Evolutionary conservation across 2,329 filamentous ascomycete species (phyloP).

Genomic region (Aspergillus pseudoviridinutans): DNA sequence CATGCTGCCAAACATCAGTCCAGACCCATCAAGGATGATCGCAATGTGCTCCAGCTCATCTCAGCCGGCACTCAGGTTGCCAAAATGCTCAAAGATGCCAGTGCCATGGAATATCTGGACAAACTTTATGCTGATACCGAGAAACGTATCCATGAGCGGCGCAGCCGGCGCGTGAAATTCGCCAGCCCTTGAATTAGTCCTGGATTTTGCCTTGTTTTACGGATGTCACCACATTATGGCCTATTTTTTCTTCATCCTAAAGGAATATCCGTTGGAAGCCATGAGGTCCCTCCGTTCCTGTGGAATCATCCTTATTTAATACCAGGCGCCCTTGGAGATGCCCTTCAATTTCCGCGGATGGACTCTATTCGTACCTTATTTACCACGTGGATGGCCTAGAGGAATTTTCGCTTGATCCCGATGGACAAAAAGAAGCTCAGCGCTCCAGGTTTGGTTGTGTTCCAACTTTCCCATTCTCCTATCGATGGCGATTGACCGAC

Average conservation of each 20-base stretch:
- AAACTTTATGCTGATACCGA: slow-evolving; percentile 78
- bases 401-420: background rate
- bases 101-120: slow-evolving; percentile 78
- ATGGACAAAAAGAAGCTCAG: background rate
- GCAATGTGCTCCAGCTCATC: slow-evolving; percentile 82
- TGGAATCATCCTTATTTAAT: background rate
- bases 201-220: slow-evolving; percentile 2
- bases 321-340: background rate
- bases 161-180: slow-evolving; percentile 36
- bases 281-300: background rate
- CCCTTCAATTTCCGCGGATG: background rate
- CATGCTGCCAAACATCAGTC: slow-evolving; percentile 81
- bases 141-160: slow-evolving; percentile 68
- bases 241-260: slow-evolving; percentile 1
- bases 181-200: slow-evolving; percentile 22
- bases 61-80: slow-evolving; percentile 83
- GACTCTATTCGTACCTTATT: background rate
- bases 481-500: background rate
- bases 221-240: slow-evolving; percentile 8
- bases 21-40: slow-evolving; percentile 79
- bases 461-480: background rate
- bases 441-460: background rate
- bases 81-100: slow-evolving; percentile 79
- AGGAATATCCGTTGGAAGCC: slow-evolving; percentile 3
- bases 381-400: background rate